These are phyloP conservation scores for Agaricus subrufescens DNA, from an alignment of 768 basidiomycete genomes.

Conservation along the genomic window DNA sequence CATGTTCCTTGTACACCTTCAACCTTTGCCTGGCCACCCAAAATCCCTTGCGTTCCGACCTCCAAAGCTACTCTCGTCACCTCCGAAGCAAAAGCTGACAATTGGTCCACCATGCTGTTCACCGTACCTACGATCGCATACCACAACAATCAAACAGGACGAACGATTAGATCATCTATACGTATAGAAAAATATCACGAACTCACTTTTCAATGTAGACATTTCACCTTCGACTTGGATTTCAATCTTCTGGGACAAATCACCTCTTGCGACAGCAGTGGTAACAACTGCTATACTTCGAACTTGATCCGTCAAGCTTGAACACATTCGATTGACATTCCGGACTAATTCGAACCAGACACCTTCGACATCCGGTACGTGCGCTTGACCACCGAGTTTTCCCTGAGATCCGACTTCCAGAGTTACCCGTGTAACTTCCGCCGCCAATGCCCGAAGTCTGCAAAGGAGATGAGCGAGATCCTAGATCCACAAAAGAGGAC, in stretches of 20 bases:
- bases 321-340: constrained; percentile 81
- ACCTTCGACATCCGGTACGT: constrained; percentile 88
- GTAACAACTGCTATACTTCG: constrained; percentile 83
- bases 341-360: constrained; percentile 82
- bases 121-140: constrained; percentile 46
- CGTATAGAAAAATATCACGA: neutral
- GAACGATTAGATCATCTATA: neutral
- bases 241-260: constrained; percentile 89
- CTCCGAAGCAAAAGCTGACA: constrained; percentile 83
- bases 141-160: neutral
- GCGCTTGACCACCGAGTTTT: constrained; percentile 83
- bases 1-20: constrained; percentile 92
- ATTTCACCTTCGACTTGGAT: constrained; percentile 87
- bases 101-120: constrained; percentile 92
- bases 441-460: constrained; percentile 60
- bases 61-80: constrained; percentile 82
- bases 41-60: constrained; percentile 86
- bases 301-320: constrained; percentile 74
- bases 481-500: constrained; percentile 2
- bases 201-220: constrained; percentile 61
- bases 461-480: neutral
- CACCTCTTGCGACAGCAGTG: constrained; percentile 86
- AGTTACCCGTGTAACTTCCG: constrained; percentile 82
- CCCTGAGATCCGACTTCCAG: constrained; percentile 86
- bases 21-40: constrained; percentile 88